Conservation (phyloP, 2,329 filamentous ascomycete species). For the Fusarium pininemorale region DNA sequence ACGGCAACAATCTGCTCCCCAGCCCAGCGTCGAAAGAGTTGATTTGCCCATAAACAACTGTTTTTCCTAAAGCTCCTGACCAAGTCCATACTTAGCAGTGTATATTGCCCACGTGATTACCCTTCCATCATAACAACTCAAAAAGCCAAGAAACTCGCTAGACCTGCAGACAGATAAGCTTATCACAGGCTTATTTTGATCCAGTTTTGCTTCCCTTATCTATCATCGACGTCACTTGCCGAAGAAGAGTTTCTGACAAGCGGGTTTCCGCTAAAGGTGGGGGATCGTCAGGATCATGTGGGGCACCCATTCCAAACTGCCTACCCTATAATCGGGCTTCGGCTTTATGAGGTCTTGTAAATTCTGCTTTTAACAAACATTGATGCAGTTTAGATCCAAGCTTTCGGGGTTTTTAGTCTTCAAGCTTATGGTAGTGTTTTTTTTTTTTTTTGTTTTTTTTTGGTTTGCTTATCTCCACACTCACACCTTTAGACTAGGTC, state of each 20-base stretch:
- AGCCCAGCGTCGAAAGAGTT: neutral
- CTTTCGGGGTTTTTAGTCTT: neutral
- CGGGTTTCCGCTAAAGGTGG: conserved; percentile 22
- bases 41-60: neutral
- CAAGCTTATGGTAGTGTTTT: neutral
- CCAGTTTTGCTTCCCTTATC: neutral
- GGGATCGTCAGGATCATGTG: conserved; percentile 33
- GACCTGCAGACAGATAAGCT: conserved; percentile 29
- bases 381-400: neutral
- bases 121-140: neutral
- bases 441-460: too few species aligned
- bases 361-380: neutral
- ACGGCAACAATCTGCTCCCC: neutral
- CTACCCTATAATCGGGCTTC: conserved; percentile 11
- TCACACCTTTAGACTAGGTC: too few species aligned
- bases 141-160: conserved; percentile 19
- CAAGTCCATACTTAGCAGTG: neutral
- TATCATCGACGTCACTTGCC: conserved; percentile 24
- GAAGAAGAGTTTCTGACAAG: neutral
- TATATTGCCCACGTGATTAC: neutral
- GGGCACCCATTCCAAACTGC: neutral
- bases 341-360: too few species aligned
- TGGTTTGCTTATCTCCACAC: neutral
- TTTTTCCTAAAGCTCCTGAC: neutral
- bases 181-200: conserved; percentile 24